A percentile compares a stretch with the other conserved stretches of the same genome.
Evolutionary conservation across 768 basidiomycete genomes (phyloP).

Genomic region (Auricularia sp.): DNA sequence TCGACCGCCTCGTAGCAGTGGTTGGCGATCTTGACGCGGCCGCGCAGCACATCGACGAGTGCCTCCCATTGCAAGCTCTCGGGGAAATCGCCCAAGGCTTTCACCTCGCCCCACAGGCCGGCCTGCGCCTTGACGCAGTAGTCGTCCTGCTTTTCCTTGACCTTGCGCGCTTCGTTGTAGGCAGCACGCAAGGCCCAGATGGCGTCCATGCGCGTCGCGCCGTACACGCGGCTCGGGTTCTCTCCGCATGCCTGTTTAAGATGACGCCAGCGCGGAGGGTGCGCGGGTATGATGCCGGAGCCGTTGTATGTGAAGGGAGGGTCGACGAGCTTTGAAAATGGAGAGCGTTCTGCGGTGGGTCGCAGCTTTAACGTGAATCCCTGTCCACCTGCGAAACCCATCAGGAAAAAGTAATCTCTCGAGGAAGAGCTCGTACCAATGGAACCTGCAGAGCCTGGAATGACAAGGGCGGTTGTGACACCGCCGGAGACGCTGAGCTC

Average conservation of each 20-base stretch:
- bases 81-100: constrained; percentile 47
- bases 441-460: constrained; percentile 27
- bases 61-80: constrained; percentile 30
- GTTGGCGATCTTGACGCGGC: constrained; percentile 28
- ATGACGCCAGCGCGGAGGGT: constrained; percentile 23
- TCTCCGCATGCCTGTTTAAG: constrained; percentile 30
- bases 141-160: constrained; percentile 58
- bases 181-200: constrained; percentile 16
- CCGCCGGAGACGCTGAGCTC: constrained; percentile 34
- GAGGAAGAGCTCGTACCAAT: constrained; percentile 16
- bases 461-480: constrained; percentile 35
- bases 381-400: constrained; percentile 24
- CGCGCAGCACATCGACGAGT: constrained; percentile 24
- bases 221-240: constrained; percentile 9
- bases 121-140: constrained; percentile 45
- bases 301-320: constrained; percentile 26
- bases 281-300: constrained; percentile 14
- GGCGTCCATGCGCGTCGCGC: constrained; percentile 1
- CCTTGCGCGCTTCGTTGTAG: constrained; percentile 52
- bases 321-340: constrained; percentile 28
- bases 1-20: constrained; percentile 25
- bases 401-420: no score
- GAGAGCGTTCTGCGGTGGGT: constrained; percentile 26
- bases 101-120: constrained; percentile 31
- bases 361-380: constrained; percentile 33